Evolutionary conservation across 371 early-diverging fungal genomes (phyloP), one percentile per base, ranked within the genome.

Genomic region (Quaeritorhiza haematococci): DNA sequence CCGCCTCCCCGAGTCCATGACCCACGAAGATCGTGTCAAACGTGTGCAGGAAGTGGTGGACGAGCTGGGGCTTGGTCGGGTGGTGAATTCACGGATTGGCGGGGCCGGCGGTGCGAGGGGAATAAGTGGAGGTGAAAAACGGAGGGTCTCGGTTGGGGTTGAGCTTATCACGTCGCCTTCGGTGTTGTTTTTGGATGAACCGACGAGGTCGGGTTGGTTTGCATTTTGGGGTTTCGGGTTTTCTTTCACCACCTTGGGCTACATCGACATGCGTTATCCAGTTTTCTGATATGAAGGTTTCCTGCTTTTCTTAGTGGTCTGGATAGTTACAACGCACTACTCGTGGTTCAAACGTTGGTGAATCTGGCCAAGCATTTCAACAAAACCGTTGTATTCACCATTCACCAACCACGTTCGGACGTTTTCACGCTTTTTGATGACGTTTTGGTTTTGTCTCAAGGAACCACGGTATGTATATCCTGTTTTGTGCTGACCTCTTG

Each of bases 351-450:
- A 49, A 85, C 89, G 7, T 72, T 97, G n/a, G 87, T 85, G 1
- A 80, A 87, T 0, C 71, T 97, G 28, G 94, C 96, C 0, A 78
- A 85, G 33, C 79, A 80, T 27, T 84, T 85, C 58, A 84, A 88
- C 38, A 90, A 95, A 33, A 96, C 96, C 0, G 83, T 98, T 27
- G 76, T 98, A 1, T 88, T 93, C 54, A 95, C 96, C n/a, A 94
- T 98, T 47, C 98, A 98, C 68, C 98, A 98, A 62, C 98, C 98
- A 3, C 83, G 94, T 15, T 87, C 89, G 19, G 89, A 94, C 55
- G 91, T 96, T 50, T 92, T 87, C 49, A 80, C 87, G n/a, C 67
- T 92, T 62, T 96, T 98, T 78, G 93, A 94, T 71, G 85, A 89
- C 30, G 74, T 96, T 4, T 69, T 94, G n/a, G 69, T 98, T 34